These are phyloP conservation scores for Teratosphaeria viscida DNA, from an alignment of 2,329 filamentous ascomycete species.

Conservation along the genomic window DNA sequence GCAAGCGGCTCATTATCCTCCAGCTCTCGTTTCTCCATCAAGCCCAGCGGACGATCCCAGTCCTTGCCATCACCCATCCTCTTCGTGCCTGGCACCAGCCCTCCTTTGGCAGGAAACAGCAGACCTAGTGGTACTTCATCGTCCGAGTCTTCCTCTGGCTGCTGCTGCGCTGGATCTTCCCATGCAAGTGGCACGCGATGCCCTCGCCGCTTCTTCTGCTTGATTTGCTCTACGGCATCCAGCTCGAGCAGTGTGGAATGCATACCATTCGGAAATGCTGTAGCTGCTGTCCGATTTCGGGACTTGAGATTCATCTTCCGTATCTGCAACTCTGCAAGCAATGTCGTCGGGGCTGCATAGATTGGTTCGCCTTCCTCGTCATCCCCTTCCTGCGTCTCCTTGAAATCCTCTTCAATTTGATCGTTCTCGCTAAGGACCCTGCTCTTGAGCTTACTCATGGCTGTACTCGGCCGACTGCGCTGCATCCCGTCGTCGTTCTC, in stretches of 20 bases:
- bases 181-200: constrained; percentile 81
- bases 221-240: constrained; percentile 78
- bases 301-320: constrained; percentile 81
- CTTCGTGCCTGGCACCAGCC: constrained; percentile 32
- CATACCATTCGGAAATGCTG: constrained; percentile 62
- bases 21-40: constrained; percentile 70
- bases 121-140: constrained; percentile 83
- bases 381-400: constrained; percentile 37
- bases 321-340: constrained; percentile 83
- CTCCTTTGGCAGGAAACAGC: constrained; percentile 55
- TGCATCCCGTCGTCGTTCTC: constrained; percentile 18
- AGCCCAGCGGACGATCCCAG: constrained; percentile 56
- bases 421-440: constrained; percentile 22
- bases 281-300: constrained; percentile 59
- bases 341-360: constrained; percentile 70
- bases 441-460: constrained; percentile 1
- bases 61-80: constrained; percentile 30
- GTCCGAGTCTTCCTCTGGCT: constrained; percentile 45
- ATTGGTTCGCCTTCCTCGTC: constrained; percentile 38
- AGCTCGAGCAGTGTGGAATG: constrained; percentile 83
- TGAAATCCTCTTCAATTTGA: constrained; percentile 34
- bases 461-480: constrained; percentile 7
- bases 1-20: constrained; percentile 91
- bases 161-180: constrained; percentile 51
- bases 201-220: constrained; percentile 61